Percentiles rank a stretch among this genome's conserved stretches.
Conservation (phyloP, 257 asterid genomes). For the Ilex aquifolium region DNA sequence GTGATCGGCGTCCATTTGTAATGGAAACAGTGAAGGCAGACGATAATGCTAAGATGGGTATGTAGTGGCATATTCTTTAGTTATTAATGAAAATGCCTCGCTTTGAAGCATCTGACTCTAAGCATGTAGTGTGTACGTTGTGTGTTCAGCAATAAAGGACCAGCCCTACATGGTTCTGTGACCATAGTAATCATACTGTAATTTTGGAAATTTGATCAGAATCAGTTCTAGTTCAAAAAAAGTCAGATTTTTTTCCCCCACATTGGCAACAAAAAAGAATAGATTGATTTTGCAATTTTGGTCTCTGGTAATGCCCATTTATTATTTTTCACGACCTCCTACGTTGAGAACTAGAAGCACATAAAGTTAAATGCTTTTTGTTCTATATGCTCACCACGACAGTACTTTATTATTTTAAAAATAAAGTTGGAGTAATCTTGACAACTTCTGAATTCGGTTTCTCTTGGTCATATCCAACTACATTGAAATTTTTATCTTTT, state of each 20-base stretch:
- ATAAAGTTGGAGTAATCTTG: background rate
- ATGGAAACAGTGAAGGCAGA: conserved; percentile 95
- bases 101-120: too few relatives aligned
- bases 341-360: background rate
- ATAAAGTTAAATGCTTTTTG: background rate
- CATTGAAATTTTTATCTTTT: conserved; percentile 10
- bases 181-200: too few relatives aligned
- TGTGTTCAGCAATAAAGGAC: too few relatives aligned
- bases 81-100: background rate
- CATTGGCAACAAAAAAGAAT: too few relatives aligned
- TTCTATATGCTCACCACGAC: background rate
- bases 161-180: too few relatives aligned
- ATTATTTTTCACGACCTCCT: too few relatives aligned
- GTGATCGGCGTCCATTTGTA: conserved; percentile 83
- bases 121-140: too few relatives aligned
- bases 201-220: too few relatives aligned
- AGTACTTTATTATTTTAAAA: background rate
- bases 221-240: too few relatives aligned
- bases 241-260: too few relatives aligned
- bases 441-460: conserved; percentile 1
- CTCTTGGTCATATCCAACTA: conserved; percentile 8
- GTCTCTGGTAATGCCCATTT: too few relatives aligned
- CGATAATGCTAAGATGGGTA: conserved; percentile 87
- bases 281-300: too few relatives aligned
- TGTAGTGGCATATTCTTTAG: conserved; percentile 5